phyloP scores from a whole-genome alignment of 225 moss, liverwort and hornwort species.

The Physcomitrium patens region DNA sequence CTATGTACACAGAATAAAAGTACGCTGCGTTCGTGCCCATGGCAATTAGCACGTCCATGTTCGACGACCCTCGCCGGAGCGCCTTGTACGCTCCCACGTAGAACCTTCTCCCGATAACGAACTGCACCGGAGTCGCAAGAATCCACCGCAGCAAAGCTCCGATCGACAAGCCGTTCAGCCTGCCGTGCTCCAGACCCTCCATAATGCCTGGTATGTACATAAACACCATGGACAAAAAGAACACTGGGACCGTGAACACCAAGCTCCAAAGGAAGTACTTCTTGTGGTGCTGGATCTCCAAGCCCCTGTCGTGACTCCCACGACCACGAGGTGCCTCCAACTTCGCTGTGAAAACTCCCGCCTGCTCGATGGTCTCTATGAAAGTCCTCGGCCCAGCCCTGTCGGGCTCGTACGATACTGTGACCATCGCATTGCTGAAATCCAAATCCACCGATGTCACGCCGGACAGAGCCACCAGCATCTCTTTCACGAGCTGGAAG shows the following conservation, averaged over 20 bases:
- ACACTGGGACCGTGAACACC: constrained; percentile 87
- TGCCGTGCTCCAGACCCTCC: constrained; percentile 65
- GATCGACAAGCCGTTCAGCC: constrained; percentile 69
- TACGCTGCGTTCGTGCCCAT: constrained; percentile 97
- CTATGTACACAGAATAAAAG: constrained; percentile 89
- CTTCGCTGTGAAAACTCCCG: constrained; percentile 67
- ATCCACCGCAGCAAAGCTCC: constrained; percentile 82
- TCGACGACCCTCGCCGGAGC: constrained; percentile 79
- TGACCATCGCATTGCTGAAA: constrained; percentile 47
- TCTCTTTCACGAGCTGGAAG: constrained; percentile 66
- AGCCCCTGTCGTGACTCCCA: constrained; percentile 66
- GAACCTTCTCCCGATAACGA: constrained; percentile 80
- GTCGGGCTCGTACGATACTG: constrained; percentile 82
- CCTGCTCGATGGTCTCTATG: constrained; percentile 80
- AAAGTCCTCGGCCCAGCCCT: constrained; percentile 77
- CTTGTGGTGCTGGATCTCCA: constrained; percentile 64
- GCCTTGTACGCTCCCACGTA: constrained; percentile 93
- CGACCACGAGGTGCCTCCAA: constrained; percentile 55
- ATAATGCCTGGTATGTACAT: constrained; percentile 82
- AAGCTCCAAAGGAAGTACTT: constrained; percentile 86
- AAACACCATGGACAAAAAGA: constrained; percentile 87
- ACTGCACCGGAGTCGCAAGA: constrained; percentile 88
- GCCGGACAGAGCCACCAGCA: constrained; percentile 70
- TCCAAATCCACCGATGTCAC: constrained; percentile 83
- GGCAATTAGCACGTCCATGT: constrained; percentile 94